These are phyloP conservation scores for Cutaneotrichosporon daszewskae DNA, from an alignment of 1,284 basidiomycete species.

Conservation along the genomic window DNA sequence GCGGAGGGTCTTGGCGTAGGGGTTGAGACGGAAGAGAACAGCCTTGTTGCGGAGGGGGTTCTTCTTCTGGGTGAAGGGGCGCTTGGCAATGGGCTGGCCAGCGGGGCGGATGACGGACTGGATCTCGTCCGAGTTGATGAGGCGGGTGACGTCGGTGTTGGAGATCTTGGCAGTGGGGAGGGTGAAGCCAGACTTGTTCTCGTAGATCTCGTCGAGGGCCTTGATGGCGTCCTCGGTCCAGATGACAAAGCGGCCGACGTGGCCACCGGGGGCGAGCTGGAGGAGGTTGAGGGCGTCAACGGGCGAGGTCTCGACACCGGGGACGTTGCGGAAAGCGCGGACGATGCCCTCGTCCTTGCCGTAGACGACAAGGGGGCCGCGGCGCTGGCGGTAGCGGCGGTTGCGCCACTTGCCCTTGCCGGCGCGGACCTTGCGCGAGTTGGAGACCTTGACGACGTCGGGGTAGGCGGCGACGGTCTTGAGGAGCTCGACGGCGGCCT, in stretches of 20 bases:
- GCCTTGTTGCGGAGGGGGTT: conserved; percentile 96
- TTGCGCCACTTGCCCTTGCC: conserved; percentile 98
- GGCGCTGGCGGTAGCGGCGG: conserved; percentile 93
- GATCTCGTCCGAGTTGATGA: conserved; percentile 98
- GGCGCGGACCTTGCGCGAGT: conserved; percentile 93
- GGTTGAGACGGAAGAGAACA: conserved; percentile 97
- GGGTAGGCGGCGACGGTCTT: conserved; percentile 84
- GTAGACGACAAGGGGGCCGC: conserved; percentile 96
- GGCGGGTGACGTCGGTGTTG: conserved; percentile 93
- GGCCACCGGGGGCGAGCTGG: conserved; percentile 98
- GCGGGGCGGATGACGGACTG: conserved; percentile 85
- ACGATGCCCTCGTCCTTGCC: conserved; percentile 97
- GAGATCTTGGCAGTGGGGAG: conserved; percentile 92
- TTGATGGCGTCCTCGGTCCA: conserved; percentile 96
- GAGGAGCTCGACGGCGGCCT: conserved; percentile 92
- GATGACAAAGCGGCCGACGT: conserved; percentile 97
- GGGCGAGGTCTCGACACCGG: conserved; percentile 95
- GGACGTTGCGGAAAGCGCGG: conserved; percentile 97
- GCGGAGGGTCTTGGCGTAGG: conserved; percentile 92
- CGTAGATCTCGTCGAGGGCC: conserved; percentile 90
- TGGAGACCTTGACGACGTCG: conserved; percentile 95
- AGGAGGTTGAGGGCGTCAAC: conserved; percentile 94
- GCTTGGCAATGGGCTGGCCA: conserved; percentile 52
- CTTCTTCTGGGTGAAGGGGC: conserved; percentile 98
- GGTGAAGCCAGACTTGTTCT: conserved; percentile 89